Evolutionary conservation across 2,329 filamentous ascomycete species (phyloP).

Genomic region (Penicillium sp.): DNA sequence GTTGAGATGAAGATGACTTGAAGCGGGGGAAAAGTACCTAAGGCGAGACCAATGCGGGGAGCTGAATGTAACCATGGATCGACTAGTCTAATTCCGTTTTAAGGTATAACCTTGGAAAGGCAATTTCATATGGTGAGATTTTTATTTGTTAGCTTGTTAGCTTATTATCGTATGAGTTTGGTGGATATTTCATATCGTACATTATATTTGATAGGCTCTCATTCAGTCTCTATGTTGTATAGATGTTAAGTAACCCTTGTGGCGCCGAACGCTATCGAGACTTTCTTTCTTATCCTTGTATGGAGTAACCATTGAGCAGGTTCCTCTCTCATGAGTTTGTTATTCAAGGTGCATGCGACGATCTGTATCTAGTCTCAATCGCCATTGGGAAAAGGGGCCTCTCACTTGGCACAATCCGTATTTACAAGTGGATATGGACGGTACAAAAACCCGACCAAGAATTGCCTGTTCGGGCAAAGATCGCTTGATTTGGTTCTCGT

Average conservation of each 20-base stretch:
- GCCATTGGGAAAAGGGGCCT: not conserved
- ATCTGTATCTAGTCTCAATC: not conserved
- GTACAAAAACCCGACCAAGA: constrained; percentile 4
- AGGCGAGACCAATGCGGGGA: constrained; percentile 19
- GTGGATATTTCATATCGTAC: not conserved
- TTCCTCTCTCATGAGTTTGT: not conserved
- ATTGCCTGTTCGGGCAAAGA: constrained; percentile 17
- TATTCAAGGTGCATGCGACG: not conserved
- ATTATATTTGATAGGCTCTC: not conserved
- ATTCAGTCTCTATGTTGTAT: not conserved
- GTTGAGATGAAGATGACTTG: not conserved
- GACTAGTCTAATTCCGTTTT: not conserved
- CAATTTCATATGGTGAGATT: not conserved
- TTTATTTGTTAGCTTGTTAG: no score
- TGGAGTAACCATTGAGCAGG: not conserved
- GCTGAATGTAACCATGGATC: constrained; percentile 2
- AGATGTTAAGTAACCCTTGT: not conserved
- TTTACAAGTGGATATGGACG: constrained; percentile 15
- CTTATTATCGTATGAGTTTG: not conserved
- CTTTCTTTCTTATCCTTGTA: not conserved
- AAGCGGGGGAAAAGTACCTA: constrained; percentile 3
- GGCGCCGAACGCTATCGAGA: not conserved
- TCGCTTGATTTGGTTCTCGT: constrained; percentile 21
- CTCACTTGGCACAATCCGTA: not conserved
- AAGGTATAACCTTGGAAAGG: constrained; percentile 1